Evolutionary conservation across 2,329 filamentous ascomycete species (phyloP).

Genomic region (Aspergillus fischeri): DNA sequence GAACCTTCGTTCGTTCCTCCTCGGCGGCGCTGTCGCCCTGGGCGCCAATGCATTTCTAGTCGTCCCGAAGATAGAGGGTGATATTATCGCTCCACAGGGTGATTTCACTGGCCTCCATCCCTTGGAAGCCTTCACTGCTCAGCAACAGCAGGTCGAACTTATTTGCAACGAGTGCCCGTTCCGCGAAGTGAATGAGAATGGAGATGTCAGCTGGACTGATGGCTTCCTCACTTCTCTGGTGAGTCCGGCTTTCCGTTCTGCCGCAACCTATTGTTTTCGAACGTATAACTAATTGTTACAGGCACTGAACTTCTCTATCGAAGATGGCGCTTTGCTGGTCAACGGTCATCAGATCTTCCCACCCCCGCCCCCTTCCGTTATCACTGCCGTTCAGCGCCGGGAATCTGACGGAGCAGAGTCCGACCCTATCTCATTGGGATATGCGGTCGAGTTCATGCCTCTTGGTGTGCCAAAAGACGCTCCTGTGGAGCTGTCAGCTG

Average conservation of each 20-base stretch:
- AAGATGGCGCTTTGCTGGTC: constrained; percentile 31
- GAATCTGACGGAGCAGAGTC: constrained; percentile 34
- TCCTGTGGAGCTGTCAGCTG: constrained; percentile 31
- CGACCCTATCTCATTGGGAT: constrained; percentile 38
- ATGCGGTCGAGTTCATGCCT: constrained; percentile 40
- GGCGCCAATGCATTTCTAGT: constrained; percentile 37
- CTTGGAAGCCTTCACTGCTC: constrained; percentile 21
- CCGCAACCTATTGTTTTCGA: not conserved
- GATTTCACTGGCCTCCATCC: constrained; percentile 23
- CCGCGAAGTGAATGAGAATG: constrained; percentile 26
- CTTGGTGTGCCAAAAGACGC: constrained; percentile 25
- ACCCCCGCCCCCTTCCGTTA: constrained; percentile 25
- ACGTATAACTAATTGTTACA: constrained; percentile 13
- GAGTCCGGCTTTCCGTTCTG: constrained; percentile 12
- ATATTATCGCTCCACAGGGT: constrained; percentile 19
- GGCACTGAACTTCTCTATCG: constrained; percentile 35
- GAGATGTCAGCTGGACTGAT: constrained; percentile 31
- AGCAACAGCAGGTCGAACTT: constrained; percentile 28
- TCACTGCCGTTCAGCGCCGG: constrained; percentile 33
- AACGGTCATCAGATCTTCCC: constrained; percentile 40
- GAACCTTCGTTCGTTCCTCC: constrained; percentile 33
- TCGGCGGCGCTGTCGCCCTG: constrained; percentile 32
- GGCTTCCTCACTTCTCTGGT: constrained; percentile 35
- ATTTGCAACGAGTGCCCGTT: constrained; percentile 39
- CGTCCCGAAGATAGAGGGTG: constrained; percentile 30